phyloP scores from a whole-genome alignment of 768 basidiomycete species.

The Pulveroboletus ravenelii region DNA sequence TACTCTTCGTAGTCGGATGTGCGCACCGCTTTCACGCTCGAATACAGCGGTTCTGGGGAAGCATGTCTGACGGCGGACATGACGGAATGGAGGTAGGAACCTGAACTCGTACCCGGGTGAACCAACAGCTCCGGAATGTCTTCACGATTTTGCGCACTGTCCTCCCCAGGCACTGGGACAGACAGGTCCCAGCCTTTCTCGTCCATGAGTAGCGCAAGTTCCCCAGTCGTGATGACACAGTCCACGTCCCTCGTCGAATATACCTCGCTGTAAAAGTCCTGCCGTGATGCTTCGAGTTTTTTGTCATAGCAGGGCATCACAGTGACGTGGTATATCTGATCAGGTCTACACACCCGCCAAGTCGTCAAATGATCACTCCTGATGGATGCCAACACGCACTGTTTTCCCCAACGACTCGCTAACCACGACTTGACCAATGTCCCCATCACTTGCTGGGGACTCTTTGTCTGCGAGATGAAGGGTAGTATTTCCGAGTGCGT shows the following conservation, averaged over 20 bases:
- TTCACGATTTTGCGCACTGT: constrained; percentile 13
- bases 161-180: constrained; percentile 49
- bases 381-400: constrained; percentile 43
- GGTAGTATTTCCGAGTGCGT: constrained; percentile 92
- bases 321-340: constrained; percentile 90
- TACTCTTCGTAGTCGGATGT: constrained; percentile 78
- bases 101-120: constrained; percentile 85
- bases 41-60: constrained; percentile 42
- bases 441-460: constrained; percentile 93
- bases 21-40: constrained; percentile 57
- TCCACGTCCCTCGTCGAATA: constrained; percentile 91
- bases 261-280: constrained; percentile 82
- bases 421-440: constrained; percentile 90
- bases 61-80: constrained; percentile 49
- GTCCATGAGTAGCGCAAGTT: constrained; percentile 78
- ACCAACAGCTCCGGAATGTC: constrained; percentile 66
- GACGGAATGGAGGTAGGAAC: constrained; percentile 84
- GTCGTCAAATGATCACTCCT: background rate
- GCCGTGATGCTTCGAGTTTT: constrained; percentile 94
- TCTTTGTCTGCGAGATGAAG: constrained; percentile 83
- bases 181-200: constrained; percentile 80
- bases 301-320: constrained; percentile 99
- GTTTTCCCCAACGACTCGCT: constrained; percentile 57
- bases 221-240: constrained; percentile 96
- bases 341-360: constrained; percentile 47